Percentiles rank a stretch among this genome's conserved stretches.
These are phyloP conservation scores for Hypoxylon sp. DNA, from an alignment of 2,329 filamentous ascomycete species.

Conservation along the genomic window DNA sequence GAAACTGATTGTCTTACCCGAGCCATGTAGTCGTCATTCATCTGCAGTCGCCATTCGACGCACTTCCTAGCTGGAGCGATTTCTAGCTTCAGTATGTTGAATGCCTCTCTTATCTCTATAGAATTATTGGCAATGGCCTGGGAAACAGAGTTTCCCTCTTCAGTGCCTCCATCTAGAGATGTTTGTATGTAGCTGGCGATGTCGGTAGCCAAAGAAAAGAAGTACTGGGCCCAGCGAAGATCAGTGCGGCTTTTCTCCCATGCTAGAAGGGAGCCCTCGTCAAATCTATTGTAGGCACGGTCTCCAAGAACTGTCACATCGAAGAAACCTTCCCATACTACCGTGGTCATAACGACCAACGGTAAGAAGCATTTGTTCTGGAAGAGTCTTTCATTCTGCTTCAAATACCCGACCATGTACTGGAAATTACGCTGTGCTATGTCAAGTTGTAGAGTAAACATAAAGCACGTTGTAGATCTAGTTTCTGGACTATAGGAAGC, in stretches of 20 bases:
- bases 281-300: neutral
- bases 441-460: neutral
- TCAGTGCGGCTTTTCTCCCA: conserved; percentile 5
- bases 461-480: conserved; percentile 23
- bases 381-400: conserved; percentile 16
- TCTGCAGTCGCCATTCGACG: conserved; percentile 18
- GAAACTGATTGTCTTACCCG: conserved; percentile 7
- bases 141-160: neutral
- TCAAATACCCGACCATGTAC: neutral
- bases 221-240: neutral
- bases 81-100: conserved; percentile 9
- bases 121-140: neutral
- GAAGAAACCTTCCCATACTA: neutral
- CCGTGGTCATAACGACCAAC: neutral
- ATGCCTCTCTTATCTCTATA: conserved; percentile 14
- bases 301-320: neutral
- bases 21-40: conserved; percentile 17
- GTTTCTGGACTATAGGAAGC: conserved; percentile 21
- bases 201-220: neutral
- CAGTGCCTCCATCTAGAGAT: conserved; percentile 1
- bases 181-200: conserved; percentile 14
- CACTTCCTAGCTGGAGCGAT: neutral
- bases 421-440: neutral
- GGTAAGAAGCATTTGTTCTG: conserved; percentile 21
- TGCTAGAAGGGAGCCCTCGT: neutral